phyloP scores from a whole-genome alignment of 2,329 filamentous ascomycete species.

The Keithomyces neogunnii region DNA sequence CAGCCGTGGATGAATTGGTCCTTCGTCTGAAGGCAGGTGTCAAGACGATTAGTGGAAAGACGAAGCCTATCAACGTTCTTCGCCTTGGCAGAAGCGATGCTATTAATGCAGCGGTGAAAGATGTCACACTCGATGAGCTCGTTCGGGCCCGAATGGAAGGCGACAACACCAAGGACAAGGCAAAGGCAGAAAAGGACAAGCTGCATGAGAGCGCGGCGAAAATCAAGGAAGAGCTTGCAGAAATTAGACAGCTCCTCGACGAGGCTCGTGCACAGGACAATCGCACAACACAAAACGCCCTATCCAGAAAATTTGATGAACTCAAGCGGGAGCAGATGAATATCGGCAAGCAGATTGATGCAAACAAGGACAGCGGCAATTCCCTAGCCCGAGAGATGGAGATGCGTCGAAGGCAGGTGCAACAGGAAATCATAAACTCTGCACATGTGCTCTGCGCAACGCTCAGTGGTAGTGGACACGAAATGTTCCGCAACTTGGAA shows the following conservation, averaged over 20 bases:
- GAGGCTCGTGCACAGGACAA: slow-evolving; percentile 51
- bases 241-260: slow-evolving; percentile 64
- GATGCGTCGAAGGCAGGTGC: slow-evolving; percentile 71
- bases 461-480: slow-evolving; percentile 89
- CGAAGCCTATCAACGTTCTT: slow-evolving; percentile 74
- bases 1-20: slow-evolving; percentile 92
- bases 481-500: slow-evolving; percentile 90
- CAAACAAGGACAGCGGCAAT: slow-evolving; percentile 77
- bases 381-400: slow-evolving; percentile 76
- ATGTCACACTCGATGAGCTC: slow-evolving; percentile 89
- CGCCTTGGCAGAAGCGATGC: slow-evolving; percentile 86
- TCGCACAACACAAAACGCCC: slow-evolving; percentile 35
- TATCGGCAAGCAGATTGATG: slow-evolving; percentile 78
- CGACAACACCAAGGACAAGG: slow-evolving; percentile 49
- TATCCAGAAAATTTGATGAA: slow-evolving; percentile 71
- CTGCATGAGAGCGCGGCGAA: slow-evolving; percentile 56
- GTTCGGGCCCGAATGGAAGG: slow-evolving; percentile 65
- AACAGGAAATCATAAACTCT: slow-evolving; percentile 83
- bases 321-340: slow-evolving; percentile 65
- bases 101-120: slow-evolving; percentile 80
- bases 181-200: slow-evolving; percentile 47
- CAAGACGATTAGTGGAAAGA: slow-evolving; percentile 63
- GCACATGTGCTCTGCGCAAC: slow-evolving; percentile 94
- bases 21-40: slow-evolving; percentile 84
- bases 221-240: slow-evolving; percentile 66